Evolutionary conservation across 2,329 filamentous ascomycete species (phyloP).

Genomic region (Massarina eburnea): DNA sequence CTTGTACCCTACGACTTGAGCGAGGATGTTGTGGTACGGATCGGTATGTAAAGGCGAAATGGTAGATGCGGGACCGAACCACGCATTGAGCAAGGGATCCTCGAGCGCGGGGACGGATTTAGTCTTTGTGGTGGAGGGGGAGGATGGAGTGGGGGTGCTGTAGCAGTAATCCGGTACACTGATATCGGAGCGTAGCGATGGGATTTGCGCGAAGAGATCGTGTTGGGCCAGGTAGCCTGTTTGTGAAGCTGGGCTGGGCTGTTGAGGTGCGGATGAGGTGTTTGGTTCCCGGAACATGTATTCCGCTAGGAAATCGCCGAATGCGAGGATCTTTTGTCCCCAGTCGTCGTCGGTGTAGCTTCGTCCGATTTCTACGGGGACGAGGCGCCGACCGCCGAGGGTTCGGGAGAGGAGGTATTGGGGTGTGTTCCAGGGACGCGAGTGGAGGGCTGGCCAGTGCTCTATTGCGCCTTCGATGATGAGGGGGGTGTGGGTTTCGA

Average conservation of each 20-base stretch:
- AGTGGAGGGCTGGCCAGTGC: constrained; percentile 76
- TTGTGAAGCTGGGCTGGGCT: constrained; percentile 1
- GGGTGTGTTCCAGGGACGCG: constrained; percentile 70
- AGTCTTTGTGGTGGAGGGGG: constrained; percentile 14
- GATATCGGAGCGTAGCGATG: constrained; percentile 73
- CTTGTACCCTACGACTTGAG: constrained; percentile 86
- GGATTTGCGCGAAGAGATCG: constrained; percentile 81
- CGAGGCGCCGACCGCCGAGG: constrained; percentile 73
- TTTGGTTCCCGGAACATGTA: constrained; percentile 54
- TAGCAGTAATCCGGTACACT: constrained; percentile 82
- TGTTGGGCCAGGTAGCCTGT: constrained; percentile 90
- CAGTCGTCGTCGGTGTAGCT: constrained; percentile 86
- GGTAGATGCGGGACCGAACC: constrained; percentile 86
- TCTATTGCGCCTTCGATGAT: constrained; percentile 67
- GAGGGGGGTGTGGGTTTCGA: constrained; percentile 53
- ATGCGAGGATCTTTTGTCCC: constrained; percentile 79
- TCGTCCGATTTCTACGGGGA: constrained; percentile 82
- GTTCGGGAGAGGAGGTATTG: constrained; percentile 74
- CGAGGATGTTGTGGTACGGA: constrained; percentile 88
- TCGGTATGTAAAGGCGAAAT: constrained; percentile 94
- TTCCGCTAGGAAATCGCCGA: constrained; percentile 66
- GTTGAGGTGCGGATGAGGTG: neutral
- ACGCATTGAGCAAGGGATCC: constrained; percentile 78
- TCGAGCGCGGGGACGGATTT: constrained; percentile 32
- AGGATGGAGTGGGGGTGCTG: constrained; percentile 53